Base-by-base conservation (phyloP, 1,284 basidiomycete genomes). In the Rhodotorula sp. region DNA sequence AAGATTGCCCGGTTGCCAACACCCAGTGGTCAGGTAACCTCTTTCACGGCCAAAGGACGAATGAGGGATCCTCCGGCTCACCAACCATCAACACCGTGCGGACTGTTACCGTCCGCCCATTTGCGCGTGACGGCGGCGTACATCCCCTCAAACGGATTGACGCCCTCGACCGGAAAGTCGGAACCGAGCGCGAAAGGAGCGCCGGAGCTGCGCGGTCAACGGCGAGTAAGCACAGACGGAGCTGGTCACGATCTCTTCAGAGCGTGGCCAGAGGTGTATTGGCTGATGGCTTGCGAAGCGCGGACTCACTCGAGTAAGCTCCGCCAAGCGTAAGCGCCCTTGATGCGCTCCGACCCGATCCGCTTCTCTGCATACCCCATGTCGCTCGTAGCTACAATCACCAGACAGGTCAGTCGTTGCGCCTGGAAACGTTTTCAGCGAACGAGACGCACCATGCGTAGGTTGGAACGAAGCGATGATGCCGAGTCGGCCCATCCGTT, bases 401-500 rank as follows among this genome's bases (percentile, higher is more conserved):
- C 39, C 39, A 43, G 10, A 43, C 39, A 10, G 4, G 48, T 60
- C 29, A 66, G 46, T 21, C 12, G 15, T 20, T 10, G 2, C 1
- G 29, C 2, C 26, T 7, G 7, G 23, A 5, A 7, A 29, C 29
- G 29, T 29, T 29, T 2, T 29, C 29, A 29, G 29, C 34, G 23
- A 39, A 18, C 1, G 10, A 14, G 39, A 34, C 65, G 61, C 26
- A 71, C 74, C 92, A 80, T 97, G 93, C 1, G 92, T 96, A 0
- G 95, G 94, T 79, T 97, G 95, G 34, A 95, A 91, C 75, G 93
- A 95, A 2, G 91, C 87, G 77, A 97, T 91, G 23, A 97, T 91
- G 78, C 91, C 91, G 16, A 96, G 84, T 58, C 82, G 83, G 26
- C 89, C 90, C 31, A 88, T 85, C 20, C 92, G 85, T 68, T 85